Evolutionary conservation across 2,329 filamentous ascomycete genomes (phyloP).

Genomic region (Ophiostoma ulmi): DNA sequence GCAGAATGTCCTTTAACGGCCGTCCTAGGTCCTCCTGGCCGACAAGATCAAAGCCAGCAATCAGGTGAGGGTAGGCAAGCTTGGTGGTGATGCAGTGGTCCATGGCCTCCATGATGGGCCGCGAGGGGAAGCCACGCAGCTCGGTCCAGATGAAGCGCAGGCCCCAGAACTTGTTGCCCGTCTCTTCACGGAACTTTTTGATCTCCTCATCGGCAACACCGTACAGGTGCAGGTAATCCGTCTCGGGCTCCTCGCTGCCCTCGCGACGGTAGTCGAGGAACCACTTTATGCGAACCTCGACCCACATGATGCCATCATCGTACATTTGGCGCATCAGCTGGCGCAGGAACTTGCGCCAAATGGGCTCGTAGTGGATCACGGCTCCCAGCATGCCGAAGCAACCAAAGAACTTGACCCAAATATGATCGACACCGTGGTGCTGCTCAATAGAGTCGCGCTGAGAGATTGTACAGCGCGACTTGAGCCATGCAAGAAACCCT

Average conservation of each 20-base stretch:
- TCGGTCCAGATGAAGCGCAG: slow-evolving; percentile 79
- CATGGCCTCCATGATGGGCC: slow-evolving; percentile 72
- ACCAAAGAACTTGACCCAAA: slow-evolving; percentile 75
- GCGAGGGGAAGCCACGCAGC: slow-evolving; percentile 59
- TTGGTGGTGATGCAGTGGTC: slow-evolving; percentile 82
- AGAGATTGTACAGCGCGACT: slow-evolving; percentile 65
- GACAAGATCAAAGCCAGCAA: slow-evolving; percentile 85
- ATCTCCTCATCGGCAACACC: slow-evolving; percentile 72
- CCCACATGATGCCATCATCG: slow-evolving; percentile 80
- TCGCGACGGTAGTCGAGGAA: slow-evolving; percentile 62
- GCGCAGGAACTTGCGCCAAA: slow-evolving; percentile 71
- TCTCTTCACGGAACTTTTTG: slow-evolving; percentile 63
- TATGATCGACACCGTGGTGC: slow-evolving; percentile 74
- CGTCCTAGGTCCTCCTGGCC: slow-evolving; percentile 79
- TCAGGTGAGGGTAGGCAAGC: slow-evolving; percentile 67
- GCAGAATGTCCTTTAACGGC: slow-evolving; percentile 69
- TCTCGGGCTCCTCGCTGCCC: slow-evolving; percentile 59
- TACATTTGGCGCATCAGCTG: slow-evolving; percentile 65
- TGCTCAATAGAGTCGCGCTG: slow-evolving; percentile 69
- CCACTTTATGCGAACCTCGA: slow-evolving; percentile 74
- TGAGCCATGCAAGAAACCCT: slow-evolving; percentile 75
- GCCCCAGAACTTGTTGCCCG: slow-evolving; percentile 66
- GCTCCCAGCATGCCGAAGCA: slow-evolving; percentile 70
- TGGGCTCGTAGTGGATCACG: slow-evolving; percentile 83
- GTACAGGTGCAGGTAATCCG: slow-evolving; percentile 65